Evolutionary conservation across 208 protist species (phyloP).

Genomic region (Leishmania major): DNA sequence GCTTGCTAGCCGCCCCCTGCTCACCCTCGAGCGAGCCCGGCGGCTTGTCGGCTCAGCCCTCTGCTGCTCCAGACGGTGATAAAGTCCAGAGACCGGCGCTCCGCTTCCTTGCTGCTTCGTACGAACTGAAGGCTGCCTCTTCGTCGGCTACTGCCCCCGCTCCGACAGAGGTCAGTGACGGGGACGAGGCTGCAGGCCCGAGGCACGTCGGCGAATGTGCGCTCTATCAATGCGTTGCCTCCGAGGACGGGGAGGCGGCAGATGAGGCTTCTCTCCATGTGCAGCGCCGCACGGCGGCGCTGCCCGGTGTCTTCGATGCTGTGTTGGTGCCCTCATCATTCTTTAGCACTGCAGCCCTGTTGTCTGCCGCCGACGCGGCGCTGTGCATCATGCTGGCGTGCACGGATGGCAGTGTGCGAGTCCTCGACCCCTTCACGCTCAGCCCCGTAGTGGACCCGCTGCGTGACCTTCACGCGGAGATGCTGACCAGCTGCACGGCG

Average conservation of each 20-base stretch:
- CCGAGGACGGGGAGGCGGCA: neutral
- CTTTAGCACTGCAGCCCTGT: neutral
- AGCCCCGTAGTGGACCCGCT: constrained; percentile 23
- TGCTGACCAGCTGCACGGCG: constrained; percentile 79
- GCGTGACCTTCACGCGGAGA: constrained; percentile 52
- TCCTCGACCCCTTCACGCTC: constrained; percentile 38
- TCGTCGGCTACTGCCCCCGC: neutral
- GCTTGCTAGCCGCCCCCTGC: constrained; percentile 45
- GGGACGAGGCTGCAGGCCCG: neutral
- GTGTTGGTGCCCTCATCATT: constrained; percentile 22
- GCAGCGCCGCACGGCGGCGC: constrained; percentile 2
- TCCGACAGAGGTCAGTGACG: neutral
- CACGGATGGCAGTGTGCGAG: constrained; percentile 74
- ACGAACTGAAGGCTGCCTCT: neutral
- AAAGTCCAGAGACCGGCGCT: neutral
- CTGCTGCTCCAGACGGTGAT: neutral
- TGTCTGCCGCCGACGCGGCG: neutral
- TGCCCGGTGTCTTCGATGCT: constrained; percentile 79
- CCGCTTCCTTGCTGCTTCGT: constrained; percentile 4
- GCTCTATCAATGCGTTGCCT: neutral
- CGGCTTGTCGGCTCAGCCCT: neutral
- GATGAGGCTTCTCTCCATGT: neutral
- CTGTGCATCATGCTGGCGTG: constrained; percentile 45
- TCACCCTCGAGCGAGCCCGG: neutral
- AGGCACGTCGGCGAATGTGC: constrained; percentile 32